phyloP scores from a whole-genome alignment of 192 early-diverging fungal genomes.

The Gaertneriomyces semiglobifer region DNA sequence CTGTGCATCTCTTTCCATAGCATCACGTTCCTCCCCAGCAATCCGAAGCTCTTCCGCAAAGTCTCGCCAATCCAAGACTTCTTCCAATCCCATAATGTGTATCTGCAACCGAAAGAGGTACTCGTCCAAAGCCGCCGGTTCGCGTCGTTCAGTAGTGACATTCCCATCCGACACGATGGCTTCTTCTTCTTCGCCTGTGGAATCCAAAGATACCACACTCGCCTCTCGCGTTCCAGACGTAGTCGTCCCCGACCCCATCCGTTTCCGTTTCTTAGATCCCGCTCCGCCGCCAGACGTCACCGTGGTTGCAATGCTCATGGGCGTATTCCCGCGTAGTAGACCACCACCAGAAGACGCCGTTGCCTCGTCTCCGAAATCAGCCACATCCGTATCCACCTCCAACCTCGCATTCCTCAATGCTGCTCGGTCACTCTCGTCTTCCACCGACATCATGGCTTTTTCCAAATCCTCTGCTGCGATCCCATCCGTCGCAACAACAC shows the following conservation, averaged over 20 bases:
- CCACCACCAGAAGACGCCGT: background rate
- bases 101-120: slow-evolving; percentile 23
- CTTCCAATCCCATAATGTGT: slow-evolving; percentile 4
- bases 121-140: slow-evolving; percentile 19
- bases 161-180: too few species aligned
- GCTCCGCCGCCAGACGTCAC: too few species aligned
- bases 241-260: too few species aligned
- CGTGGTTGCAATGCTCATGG: too few species aligned
- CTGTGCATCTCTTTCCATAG: background rate
- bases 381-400: slow-evolving; percentile 59
- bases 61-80: slow-evolving; percentile 17
- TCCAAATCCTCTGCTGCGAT: slow-evolving; percentile 42
- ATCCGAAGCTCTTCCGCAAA: slow-evolving; percentile 19
- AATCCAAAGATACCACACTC: too few species aligned
- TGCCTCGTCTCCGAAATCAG: slow-evolving; percentile 56
- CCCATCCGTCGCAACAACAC: background rate
- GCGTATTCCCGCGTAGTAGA: background rate
- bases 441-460: slow-evolving; percentile 56
- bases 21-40: slow-evolving; percentile 10
- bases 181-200: too few species aligned
- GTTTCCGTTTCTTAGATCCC: too few species aligned
- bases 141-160: background rate
- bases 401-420: slow-evolving; percentile 53
- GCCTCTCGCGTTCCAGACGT: too few species aligned
- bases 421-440: slow-evolving; percentile 62